Evolutionary conservation across 257 asterid species (phyloP).

Genomic region (Gentiana macrophylla): DNA sequence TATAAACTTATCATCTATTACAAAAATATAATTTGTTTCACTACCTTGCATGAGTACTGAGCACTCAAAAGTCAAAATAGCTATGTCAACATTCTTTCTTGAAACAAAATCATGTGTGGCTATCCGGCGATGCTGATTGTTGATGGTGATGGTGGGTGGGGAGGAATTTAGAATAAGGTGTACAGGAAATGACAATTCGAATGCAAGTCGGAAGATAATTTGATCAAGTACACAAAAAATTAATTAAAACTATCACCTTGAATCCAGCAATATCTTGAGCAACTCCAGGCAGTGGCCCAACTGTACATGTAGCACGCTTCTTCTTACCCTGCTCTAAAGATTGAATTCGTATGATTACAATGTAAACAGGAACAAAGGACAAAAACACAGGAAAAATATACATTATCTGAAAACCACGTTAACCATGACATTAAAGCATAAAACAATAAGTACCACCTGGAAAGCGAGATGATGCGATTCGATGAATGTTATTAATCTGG

Average conservation of each 20-base stretch:
- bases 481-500: conserved; percentile 74
- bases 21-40: too few species aligned
- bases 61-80: conserved; percentile 1
- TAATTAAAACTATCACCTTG: conserved; percentile 31
- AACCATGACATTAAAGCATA: background rate
- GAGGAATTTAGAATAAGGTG: background rate
- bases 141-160: too few species aligned
- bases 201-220: too few species aligned
- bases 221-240: too few species aligned
- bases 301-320: conserved; percentile 54
- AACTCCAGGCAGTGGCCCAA: conserved; percentile 96
- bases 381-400: background rate
- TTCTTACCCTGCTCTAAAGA: conserved; percentile 82
- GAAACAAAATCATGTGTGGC: background rate
- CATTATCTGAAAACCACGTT: background rate
- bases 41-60: conserved; percentile 17
- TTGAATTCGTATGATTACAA: conserved; percentile 23
- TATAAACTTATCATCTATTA: too few species aligned
- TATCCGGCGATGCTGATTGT: too few species aligned
- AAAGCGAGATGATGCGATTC: conserved; percentile 69
- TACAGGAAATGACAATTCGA: background rate
- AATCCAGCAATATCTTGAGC: conserved; percentile 97
- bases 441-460: conserved; percentile 40
- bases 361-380: background rate
- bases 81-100: background rate